Conservation (phyloP, 768 basidiomycete genomes). For the Tylopilus sp. region DNA sequence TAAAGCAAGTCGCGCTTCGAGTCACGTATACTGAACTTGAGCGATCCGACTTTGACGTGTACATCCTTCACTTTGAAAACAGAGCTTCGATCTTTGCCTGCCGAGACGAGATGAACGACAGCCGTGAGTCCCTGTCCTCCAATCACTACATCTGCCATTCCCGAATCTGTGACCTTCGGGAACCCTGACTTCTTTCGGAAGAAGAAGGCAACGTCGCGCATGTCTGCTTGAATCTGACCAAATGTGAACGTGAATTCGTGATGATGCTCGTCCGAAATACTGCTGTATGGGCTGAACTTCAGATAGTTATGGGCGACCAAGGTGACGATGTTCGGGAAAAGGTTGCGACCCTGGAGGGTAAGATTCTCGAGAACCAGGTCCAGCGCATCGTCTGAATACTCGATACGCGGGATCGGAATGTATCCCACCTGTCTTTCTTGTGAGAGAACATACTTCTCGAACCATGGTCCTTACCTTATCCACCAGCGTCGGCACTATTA, state of each 20-base stretch:
- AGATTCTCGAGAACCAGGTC: constrained; percentile 95
- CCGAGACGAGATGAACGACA: constrained; percentile 56
- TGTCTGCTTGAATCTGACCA: constrained; percentile 87
- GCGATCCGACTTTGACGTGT: constrained; percentile 76
- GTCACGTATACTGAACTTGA: constrained; percentile 90
- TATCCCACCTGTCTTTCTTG: constrained; percentile 54
- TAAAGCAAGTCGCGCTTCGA: constrained; percentile 88
- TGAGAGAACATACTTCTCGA: not conserved
- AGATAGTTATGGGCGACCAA: constrained; percentile 78
- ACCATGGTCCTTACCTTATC: constrained; percentile 51
- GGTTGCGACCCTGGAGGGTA: constrained; percentile 79
- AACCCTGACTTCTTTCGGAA: constrained; percentile 84
- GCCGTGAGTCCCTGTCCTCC: constrained; percentile 80
- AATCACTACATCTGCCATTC: constrained; percentile 80
- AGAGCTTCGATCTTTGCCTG: constrained; percentile 60
- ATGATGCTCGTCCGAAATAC: constrained; percentile 51
- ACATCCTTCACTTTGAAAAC: constrained; percentile 73
- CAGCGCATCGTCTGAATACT: constrained; percentile 83
- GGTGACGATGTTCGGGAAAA: constrained; percentile 78
- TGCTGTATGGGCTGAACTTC: constrained; percentile 77
- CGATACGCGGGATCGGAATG: constrained; percentile 88
- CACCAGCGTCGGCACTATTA: constrained; percentile 78
- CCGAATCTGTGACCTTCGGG: constrained; percentile 76
- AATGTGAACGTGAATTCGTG: constrained; percentile 77
- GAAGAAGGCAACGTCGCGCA: constrained; percentile 91